Conservation (phyloP, 2,329 filamentous ascomycete species). For the Colletotrichum siamense region DNA sequence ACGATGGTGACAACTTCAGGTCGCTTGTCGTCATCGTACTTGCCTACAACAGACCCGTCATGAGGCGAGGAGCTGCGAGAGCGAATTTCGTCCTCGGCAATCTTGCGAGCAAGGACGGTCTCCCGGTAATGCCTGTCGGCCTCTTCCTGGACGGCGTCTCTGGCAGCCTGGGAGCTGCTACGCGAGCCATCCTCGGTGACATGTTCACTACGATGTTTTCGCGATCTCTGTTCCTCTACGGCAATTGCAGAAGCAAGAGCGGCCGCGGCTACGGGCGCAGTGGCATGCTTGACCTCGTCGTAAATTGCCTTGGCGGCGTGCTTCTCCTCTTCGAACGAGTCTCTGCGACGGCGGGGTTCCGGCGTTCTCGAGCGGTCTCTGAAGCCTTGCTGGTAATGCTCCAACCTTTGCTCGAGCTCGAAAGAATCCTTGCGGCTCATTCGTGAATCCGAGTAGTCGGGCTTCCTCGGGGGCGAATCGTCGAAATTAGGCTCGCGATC, state of each 20-base stretch:
- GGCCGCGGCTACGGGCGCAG: slow-evolving; percentile 52
- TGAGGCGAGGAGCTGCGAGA: slow-evolving; percentile 55
- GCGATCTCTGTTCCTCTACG: slow-evolving; percentile 43
- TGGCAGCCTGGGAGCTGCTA: slow-evolving; percentile 33
- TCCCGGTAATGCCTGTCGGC: slow-evolving; percentile 65
- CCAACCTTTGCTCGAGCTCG: slow-evolving; percentile 43
- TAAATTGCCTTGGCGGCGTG: slow-evolving; percentile 49
- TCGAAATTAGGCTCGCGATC: slow-evolving; percentile 59
- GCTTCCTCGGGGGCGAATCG: slow-evolving; percentile 33
- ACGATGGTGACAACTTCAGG: slow-evolving; percentile 51
- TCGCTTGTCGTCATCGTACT: slow-evolving; percentile 47
- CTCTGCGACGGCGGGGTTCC: slow-evolving; percentile 23
- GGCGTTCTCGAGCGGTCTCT: slow-evolving; percentile 26
- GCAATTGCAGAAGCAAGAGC: slow-evolving; percentile 53
- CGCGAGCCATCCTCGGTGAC: slow-evolving; percentile 38
- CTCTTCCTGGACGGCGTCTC: slow-evolving; percentile 59
- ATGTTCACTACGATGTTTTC: slow-evolving; percentile 35
- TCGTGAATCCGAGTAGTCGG: slow-evolving; percentile 35
- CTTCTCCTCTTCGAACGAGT: slow-evolving; percentile 40
- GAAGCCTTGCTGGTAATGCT: slow-evolving; percentile 28
- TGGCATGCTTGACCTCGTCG: slow-evolving; percentile 52
- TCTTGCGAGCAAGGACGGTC: slow-evolving; percentile 56
- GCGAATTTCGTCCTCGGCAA: slow-evolving; percentile 58
- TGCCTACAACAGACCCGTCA: slow-evolving; percentile 60
- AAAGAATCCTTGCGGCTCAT: slow-evolving; percentile 57